These are phyloP conservation scores for Magnusiomyces paraingens DNA, from an alignment of 1,139 yeast genomes.

Conservation along the genomic window DNA sequence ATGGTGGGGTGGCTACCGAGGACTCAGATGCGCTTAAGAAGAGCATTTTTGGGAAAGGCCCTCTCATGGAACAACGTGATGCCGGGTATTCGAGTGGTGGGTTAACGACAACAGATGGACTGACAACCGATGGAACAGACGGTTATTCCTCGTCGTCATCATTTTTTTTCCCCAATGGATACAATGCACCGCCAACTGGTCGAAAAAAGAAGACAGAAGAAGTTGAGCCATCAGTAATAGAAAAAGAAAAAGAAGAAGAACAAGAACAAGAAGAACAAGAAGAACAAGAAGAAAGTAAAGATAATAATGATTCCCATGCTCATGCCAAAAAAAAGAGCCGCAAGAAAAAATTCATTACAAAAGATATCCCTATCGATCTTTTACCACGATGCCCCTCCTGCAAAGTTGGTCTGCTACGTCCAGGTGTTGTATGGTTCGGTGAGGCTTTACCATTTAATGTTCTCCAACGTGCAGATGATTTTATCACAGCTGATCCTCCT, in stretches of 20 bases:
- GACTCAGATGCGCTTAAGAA: background rate
- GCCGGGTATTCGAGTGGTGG: constrained; percentile 1
- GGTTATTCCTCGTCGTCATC: constrained; percentile 6
- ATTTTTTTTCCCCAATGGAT: constrained; percentile 4
- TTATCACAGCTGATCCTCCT: constrained; percentile 40
- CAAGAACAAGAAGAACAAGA: constrained; percentile 10
- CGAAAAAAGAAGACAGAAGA: constrained; percentile 28
- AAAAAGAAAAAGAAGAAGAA: constrained; percentile 2
- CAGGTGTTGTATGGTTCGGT: constrained; percentile 93
- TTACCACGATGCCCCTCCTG: constrained; percentile 80
- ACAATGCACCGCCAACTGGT: background rate
- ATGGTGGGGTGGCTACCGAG: background rate
- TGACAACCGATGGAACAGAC: constrained; percentile 2
- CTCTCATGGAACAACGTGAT: background rate
- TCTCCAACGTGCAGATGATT: constrained; percentile 63
- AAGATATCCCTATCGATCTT: constrained; percentile 40
- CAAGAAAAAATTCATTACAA: constrained; percentile 8
- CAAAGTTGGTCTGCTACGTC: constrained; percentile 54
- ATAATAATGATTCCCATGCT: background rate
- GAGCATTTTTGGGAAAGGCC: background rate
- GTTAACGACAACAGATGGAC: background rate
- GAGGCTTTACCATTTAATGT: constrained; percentile 64
- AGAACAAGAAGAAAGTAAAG: constrained; percentile 7
- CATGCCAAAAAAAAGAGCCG: background rate
- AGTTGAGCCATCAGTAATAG: background rate